phyloP scores from a whole-genome alignment of 2,329 filamentous ascomycete species.

The Neofusicoccum umdonicola region DNA sequence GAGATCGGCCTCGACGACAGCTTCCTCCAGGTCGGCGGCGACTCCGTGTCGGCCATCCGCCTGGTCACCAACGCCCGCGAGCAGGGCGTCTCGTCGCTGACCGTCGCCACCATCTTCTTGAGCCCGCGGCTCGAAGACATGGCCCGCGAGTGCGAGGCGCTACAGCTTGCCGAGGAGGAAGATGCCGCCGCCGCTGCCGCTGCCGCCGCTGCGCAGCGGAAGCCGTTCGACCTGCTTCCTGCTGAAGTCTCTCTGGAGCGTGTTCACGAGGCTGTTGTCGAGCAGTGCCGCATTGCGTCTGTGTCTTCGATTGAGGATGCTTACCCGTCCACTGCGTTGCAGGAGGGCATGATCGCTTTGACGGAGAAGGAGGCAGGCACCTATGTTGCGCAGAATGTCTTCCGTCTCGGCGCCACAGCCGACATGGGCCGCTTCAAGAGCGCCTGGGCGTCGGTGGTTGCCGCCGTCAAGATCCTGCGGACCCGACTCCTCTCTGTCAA shows the following conservation, averaged over 20 bases:
- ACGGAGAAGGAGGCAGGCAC: constrained; percentile 52
- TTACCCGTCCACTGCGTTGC: constrained; percentile 55
- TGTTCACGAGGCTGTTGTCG: not conserved
- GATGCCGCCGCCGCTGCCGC: not conserved
- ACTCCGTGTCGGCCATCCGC: not conserved
- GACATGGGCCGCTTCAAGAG: constrained; percentile 39
- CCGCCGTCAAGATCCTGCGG: constrained; percentile 46
- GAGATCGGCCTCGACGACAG: constrained; percentile 17
- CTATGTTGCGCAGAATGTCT: constrained; percentile 44
- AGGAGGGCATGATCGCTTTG: constrained; percentile 56
- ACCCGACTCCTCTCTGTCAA: constrained; percentile 41
- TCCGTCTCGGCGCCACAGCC: constrained; percentile 19
- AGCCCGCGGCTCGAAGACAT: constrained; percentile 22
- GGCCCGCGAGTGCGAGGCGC: constrained; percentile 23
- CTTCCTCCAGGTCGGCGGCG: constrained; percentile 8
- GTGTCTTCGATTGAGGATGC: constrained; percentile 43
- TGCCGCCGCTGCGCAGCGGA: not conserved
- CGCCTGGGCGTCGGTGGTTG: constrained; percentile 47
- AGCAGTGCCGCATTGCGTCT: constrained; percentile 5
- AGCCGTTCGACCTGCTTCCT: not conserved
- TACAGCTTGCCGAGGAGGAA: constrained; percentile 19
- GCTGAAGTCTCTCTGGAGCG: not conserved
- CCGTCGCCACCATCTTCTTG: constrained; percentile 23
- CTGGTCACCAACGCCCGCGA: not conserved
- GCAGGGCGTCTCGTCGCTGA: constrained; percentile 17